Evolutionary conservation across 73 alveolate genomes (phyloP), one percentile per base, ranked within the genome.

Genomic region (Symbiodinium pilosum): DNA sequence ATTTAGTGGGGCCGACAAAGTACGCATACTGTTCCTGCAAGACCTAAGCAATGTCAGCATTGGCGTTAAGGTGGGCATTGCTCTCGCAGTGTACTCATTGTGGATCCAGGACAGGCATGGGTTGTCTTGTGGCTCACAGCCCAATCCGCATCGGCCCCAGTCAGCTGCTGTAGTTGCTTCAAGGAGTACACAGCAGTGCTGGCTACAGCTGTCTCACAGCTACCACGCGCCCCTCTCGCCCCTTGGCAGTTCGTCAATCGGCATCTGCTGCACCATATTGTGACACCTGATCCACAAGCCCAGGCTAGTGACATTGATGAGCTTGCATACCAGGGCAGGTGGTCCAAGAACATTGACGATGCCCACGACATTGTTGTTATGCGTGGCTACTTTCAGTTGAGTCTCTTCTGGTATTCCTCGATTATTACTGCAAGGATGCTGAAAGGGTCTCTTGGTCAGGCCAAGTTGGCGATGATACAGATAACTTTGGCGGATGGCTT

Each of bases 401-500:
- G 85, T 42, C 85, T 87, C 69, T 87, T 87, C 43, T 87, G 94
- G 94, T 87, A 87, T 59, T 87, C 94, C n/a, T 87, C 94, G 43
- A 87, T 87, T 64, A 87, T 87, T 43, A 87, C 94, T 8, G 94
- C 94, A n/a, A 36, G 94, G 26, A 87, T 87, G 94, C 42, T 87
- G 86, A 87, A 87, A 39, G 94, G 85, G 41, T 87, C 94, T 30
- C 44, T 87, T 44, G 94, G 94, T 12, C 94, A 87, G 24, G 94
- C 94, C 84, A 87, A 87, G 75, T 43, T 87, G 7, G 94, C 94
- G 7, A 87, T 87, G 94, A 87, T 87, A 30, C 94, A 87, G 75
- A 87, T 87, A 54, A 87, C 94, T 11, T 38, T 87, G 64, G 94
- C 94, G 4, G 94, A 87, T 39, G 94, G 94, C 94, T 87, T 87